These are phyloP conservation scores for Teunomyces pallodes DNA, from an alignment of 805 yeast genomes.

Conservation along the genomic window DNA sequence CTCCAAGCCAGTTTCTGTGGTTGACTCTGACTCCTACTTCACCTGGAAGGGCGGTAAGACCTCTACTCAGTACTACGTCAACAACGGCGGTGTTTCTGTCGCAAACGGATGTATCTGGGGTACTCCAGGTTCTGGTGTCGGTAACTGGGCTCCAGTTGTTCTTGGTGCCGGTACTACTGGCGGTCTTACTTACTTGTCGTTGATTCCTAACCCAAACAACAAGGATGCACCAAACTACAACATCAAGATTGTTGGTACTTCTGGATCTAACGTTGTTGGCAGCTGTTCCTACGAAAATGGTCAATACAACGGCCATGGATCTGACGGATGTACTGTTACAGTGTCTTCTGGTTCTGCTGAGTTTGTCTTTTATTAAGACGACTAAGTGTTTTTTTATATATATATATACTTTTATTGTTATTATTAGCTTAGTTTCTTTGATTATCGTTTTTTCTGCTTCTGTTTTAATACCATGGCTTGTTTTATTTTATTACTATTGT, in stretches of 20 bases:
- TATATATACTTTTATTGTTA: neutral
- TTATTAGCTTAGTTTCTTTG: neutral
- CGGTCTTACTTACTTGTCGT: conserved; percentile 63
- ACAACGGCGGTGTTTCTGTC: conserved; percentile 70
- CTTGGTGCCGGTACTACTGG: conserved; percentile 70
- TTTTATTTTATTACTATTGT: neutral
- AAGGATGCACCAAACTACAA: conserved; percentile 38
- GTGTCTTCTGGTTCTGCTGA: conserved; percentile 59
- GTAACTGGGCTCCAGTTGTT: conserved; percentile 80
- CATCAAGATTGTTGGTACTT: conserved; percentile 45
- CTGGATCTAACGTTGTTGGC: conserved; percentile 36
- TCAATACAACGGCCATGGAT: conserved; percentile 47
- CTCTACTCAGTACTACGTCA: conserved; percentile 72
- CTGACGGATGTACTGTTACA: conserved; percentile 80
- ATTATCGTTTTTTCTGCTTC: conserved; percentile 3
- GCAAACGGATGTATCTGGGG: conserved; percentile 78
- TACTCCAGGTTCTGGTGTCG: conserved; percentile 52
- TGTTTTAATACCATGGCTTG: conserved; percentile 3
- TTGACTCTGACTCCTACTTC: conserved; percentile 58
- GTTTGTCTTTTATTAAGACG: conserved; percentile 51
- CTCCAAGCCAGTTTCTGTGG: conserved; percentile 53
- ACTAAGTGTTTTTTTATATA: neutral
- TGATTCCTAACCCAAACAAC: conserved; percentile 80
- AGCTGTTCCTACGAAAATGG: conserved; percentile 44
- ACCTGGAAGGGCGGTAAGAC: conserved; percentile 62